phyloP scores from a whole-genome alignment of 2,329 filamentous ascomycete genomes.

The Aspergillus ruber region DNA sequence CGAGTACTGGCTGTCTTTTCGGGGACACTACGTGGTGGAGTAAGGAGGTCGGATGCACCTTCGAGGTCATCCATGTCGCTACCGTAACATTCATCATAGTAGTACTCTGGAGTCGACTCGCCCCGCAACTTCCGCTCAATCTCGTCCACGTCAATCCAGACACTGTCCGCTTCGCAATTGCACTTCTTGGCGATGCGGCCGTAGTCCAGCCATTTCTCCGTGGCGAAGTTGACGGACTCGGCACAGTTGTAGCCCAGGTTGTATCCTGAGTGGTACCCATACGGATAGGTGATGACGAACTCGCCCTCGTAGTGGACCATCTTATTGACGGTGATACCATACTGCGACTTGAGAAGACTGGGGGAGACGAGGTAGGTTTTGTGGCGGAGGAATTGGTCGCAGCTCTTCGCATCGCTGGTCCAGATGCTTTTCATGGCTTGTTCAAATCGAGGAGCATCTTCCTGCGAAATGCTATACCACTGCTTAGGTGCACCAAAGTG shows the following conservation, averaged over 20 bases:
- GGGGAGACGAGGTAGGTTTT: constrained; percentile 97
- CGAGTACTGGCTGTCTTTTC: constrained; percentile 55
- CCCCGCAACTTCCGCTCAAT: constrained; percentile 91
- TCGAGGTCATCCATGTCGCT: constrained; percentile 61
- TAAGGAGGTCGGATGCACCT: constrained; percentile 63
- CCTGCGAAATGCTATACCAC: constrained; percentile 98
- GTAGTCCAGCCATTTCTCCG: constrained; percentile 91
- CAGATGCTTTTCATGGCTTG: constrained; percentile 91
- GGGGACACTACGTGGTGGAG: constrained; percentile 68
- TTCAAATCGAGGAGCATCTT: constrained; percentile 87
- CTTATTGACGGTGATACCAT: constrained; percentile 93
- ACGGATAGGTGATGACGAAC: constrained; percentile 97
- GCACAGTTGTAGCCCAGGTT: constrained; percentile 98
- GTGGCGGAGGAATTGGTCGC: constrained; percentile 91
- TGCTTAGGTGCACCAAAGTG: constrained; percentile 98
- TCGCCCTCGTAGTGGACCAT: constrained; percentile 93
- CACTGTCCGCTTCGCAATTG: constrained; percentile 92
- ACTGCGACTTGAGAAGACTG: constrained; percentile 75
- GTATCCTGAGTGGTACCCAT: constrained; percentile 96
- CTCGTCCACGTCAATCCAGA: constrained; percentile 95
- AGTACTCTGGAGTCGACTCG: constrained; percentile 57
- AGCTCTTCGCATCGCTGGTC: constrained; percentile 91
- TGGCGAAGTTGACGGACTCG: constrained; percentile 96
- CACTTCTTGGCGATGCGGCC: constrained; percentile 95
- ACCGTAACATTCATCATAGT: constrained; percentile 44